Conservation (phyloP, 345 rosid species). For the Abelmoschus esculentus region DNA sequence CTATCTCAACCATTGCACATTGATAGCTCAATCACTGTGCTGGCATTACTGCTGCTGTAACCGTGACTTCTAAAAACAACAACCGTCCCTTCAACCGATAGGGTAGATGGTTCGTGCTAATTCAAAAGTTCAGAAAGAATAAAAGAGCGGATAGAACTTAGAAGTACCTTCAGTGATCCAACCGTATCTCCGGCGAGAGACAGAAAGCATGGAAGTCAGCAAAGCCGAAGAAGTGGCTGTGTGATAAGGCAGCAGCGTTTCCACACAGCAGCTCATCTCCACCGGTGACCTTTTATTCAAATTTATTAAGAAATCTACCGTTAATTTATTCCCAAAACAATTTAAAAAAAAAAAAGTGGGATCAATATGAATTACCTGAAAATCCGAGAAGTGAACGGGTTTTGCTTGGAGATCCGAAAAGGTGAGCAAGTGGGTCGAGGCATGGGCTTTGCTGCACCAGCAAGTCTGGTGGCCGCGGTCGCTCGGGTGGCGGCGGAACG, state of each 20-base stretch:
- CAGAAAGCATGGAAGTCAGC: conserved; percentile 78
- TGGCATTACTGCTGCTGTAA: no score
- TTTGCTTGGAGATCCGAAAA: conserved; percentile 38
- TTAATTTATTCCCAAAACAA: background rate
- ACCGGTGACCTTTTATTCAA: conserved; percentile 51
- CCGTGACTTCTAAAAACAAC: no score
- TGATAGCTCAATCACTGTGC: no score
- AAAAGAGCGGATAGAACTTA: background rate
- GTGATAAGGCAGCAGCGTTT: conserved; percentile 77
- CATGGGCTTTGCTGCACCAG: conserved; percentile 28
- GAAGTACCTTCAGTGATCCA: conserved; percentile 63
- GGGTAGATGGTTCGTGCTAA: no score
- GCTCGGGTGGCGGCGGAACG: conserved; percentile 44
- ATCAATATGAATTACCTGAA: conserved; percentile 42
- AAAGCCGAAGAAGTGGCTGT: conserved; percentile 80
- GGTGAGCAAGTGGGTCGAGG: conserved; percentile 34
- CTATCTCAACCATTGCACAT: no score
- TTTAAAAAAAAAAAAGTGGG: background rate
- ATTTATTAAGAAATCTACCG: background rate
- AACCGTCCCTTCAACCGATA: no score
- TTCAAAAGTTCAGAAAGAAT: background rate
- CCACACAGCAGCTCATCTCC: conserved; percentile 69
- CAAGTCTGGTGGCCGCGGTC: conserved; percentile 21
- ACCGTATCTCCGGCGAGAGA: conserved; percentile 41
- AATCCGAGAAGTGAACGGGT: conserved; percentile 40